Evolutionary conservation across 2,329 filamentous ascomycete genomes (phyloP).

Genomic region (Cadophora malorum): DNA sequence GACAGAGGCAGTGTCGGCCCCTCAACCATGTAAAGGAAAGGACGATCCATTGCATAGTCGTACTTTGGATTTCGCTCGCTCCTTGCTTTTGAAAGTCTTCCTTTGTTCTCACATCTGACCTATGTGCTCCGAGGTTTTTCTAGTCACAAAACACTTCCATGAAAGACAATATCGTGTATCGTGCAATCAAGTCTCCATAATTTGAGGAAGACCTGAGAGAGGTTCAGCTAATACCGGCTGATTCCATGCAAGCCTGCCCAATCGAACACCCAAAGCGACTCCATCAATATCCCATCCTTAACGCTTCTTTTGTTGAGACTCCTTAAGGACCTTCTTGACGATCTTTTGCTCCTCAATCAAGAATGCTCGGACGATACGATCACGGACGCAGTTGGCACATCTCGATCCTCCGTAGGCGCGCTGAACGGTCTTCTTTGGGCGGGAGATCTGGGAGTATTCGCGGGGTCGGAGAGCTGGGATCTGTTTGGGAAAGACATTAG

Average conservation of each 20-base stretch:
- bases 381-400: conserved; percentile 98
- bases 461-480: conserved; percentile 96
- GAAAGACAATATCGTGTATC: conserved; percentile 13
- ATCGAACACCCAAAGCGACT: conserved; percentile 46
- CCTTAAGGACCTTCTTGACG: conserved; percentile 99
- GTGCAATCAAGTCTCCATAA: conserved; percentile 42
- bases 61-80: neutral
- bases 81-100: neutral
- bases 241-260: conserved; percentile 45
- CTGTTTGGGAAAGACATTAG: conserved; percentile 56
- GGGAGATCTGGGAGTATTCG: conserved; percentile 96
- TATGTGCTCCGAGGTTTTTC: neutral
- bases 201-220: conserved; percentile 42
- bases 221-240: conserved; percentile 46
- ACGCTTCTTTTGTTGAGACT: conserved; percentile 75
- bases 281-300: conserved; percentile 40
- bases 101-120: conserved; percentile 4
- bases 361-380: conserved; percentile 97
- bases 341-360: conserved; percentile 99
- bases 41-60: neutral
- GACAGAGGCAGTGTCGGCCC: neutral
- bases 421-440: conserved; percentile 99
- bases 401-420: conserved; percentile 98
- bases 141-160: neutral
- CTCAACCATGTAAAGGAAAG: neutral